These are phyloP conservation scores for Cunninghamia lanceolata DNA, from an alignment of 75 land plant genomes.

Conservation along the genomic window DNA sequence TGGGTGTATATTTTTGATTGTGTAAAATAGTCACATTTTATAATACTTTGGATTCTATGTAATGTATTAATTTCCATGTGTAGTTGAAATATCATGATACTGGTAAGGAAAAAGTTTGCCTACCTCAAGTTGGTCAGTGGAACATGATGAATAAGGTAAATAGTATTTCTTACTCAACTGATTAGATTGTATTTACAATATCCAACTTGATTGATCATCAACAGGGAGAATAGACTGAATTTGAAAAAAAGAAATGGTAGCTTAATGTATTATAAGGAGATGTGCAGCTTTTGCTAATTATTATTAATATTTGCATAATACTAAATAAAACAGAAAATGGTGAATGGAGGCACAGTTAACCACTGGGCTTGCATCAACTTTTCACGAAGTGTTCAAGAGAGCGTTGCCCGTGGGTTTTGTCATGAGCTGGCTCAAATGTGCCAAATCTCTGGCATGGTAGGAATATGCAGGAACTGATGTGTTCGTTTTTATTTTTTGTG, in stretches of 20 bases:
- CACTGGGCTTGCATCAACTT: slow-evolving; percentile 80
- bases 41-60: not conserved
- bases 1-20: not conserved
- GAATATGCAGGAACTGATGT: not conserved
- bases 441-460: slow-evolving; percentile 73
- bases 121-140: slow-evolving; percentile 92
- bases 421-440: slow-evolving; percentile 73
- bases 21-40: not conserved
- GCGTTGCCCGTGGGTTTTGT: slow-evolving; percentile 64
- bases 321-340: slow-evolving; percentile 59
- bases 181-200: not conserved
- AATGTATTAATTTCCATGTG: not conserved
- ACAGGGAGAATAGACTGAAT: not conserved
- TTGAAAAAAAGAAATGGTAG: not conserved
- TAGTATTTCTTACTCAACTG: not conserved
- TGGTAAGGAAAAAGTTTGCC: slow-evolving; percentile 74
- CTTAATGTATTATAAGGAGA: not conserved
- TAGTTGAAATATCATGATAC: slow-evolving; percentile 89
- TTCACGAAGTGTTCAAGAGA: slow-evolving; percentile 63
- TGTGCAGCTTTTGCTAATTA: not conserved
- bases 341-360: slow-evolving; percentile 66
- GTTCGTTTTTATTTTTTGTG: not conserved
- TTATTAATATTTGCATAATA: not conserved
- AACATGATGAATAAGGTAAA: slow-evolving; percentile 88
- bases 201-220: not conserved